Evolutionary conservation across 1,139 yeast species (phyloP).

Genomic region (Magnusiomyces suaveolens): DNA sequence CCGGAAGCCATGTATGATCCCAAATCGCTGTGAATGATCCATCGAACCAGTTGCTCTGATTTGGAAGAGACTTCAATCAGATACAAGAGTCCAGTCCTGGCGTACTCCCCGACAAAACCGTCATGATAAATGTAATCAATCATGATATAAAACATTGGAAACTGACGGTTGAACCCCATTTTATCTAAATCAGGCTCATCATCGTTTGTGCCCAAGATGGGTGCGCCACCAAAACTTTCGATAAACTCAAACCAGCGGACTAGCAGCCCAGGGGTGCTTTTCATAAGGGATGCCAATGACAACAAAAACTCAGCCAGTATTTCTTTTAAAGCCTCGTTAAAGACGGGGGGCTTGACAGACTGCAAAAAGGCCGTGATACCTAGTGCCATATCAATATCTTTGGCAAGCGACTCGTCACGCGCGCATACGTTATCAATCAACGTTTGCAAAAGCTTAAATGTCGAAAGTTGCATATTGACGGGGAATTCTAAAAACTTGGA

Average conservation of each 20-base stretch:
- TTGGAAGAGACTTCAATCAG: constrained; percentile 23
- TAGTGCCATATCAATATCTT: constrained; percentile 15
- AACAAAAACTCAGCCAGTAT: constrained; percentile 18
- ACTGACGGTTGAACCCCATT: constrained; percentile 11
- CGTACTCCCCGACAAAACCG: constrained; percentile 25
- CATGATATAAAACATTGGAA: constrained; percentile 25
- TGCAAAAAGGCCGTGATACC: constrained; percentile 18
- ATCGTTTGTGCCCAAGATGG: constrained; percentile 7
- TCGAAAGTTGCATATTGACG: constrained; percentile 10
- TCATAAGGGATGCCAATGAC: constrained; percentile 19
- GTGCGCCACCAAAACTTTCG: constrained; percentile 13
- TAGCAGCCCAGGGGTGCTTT: constrained; percentile 16
- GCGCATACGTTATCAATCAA: constrained; percentile 16
- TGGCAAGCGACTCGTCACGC: constrained; percentile 13
- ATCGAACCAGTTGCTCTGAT: constrained; percentile 20
- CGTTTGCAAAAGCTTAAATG: constrained; percentile 16
- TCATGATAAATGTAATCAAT: constrained; percentile 25
- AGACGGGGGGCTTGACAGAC: constrained; percentile 14
- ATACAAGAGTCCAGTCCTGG: constrained; percentile 28
- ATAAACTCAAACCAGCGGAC: constrained; percentile 18
- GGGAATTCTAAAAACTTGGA: constrained; percentile 16
- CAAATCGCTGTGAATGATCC: constrained; percentile 27
- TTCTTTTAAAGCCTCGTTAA: constrained; percentile 16
- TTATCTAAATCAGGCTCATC: background rate
- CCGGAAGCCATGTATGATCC: constrained; percentile 29